Conservation (phyloP, 352 stramenopile genomes). For the Pythium phragmitis region DNA sequence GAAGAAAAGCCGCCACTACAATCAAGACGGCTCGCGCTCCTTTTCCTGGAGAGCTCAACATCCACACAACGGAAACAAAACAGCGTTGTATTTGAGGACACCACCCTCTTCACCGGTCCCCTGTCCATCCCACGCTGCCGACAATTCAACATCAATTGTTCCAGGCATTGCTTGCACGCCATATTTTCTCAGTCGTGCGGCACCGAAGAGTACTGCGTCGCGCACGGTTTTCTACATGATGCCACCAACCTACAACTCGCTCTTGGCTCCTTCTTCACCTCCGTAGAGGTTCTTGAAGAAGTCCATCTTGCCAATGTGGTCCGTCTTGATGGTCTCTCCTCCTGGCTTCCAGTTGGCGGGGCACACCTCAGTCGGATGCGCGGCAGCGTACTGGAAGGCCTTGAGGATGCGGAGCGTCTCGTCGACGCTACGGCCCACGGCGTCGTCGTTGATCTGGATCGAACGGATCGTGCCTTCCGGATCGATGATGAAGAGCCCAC, state of each 20-base stretch:
- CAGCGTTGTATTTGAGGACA: neutral
- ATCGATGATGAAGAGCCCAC: slow-evolving; percentile 86
- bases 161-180: no score
- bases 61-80: neutral
- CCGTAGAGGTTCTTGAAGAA: slow-evolving; percentile 85
- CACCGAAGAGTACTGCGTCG: neutral
- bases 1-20: no score
- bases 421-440: slow-evolving; percentile 77
- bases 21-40: no score
- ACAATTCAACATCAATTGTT: no score
- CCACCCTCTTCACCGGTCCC: neutral
- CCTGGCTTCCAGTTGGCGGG: slow-evolving; percentile 86
- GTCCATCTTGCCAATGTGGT: slow-evolving; percentile 83
- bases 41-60: neutral
- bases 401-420: slow-evolving; percentile 85
- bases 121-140: no score
- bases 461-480: slow-evolving; percentile 77
- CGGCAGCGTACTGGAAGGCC: slow-evolving; percentile 76
- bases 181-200: neutral
- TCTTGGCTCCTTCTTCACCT: slow-evolving; percentile 56
- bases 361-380: slow-evolving; percentile 82
- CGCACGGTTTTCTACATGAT: neutral
- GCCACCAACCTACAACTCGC: neutral
- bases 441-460: slow-evolving; percentile 86
- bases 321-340: slow-evolving; percentile 81